Evolutionary conservation across 345 rosid genomes (phyloP).

Genomic region (Lepidium sativum): DNA sequence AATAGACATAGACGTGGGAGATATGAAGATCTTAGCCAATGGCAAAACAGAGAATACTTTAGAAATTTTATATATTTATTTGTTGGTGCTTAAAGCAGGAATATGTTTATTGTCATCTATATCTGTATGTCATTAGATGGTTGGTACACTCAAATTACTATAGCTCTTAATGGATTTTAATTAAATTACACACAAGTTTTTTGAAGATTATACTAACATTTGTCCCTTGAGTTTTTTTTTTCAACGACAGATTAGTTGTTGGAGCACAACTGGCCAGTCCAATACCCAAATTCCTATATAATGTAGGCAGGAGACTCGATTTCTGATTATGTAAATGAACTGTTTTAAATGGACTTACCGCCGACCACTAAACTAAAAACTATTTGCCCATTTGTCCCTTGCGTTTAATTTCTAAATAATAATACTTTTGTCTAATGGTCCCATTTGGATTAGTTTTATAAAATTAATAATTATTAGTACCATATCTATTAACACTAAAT

Average conservation of each 20-base stretch:
- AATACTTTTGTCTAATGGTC: neutral
- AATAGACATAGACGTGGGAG: conserved; percentile 18
- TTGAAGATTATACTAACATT: conserved; percentile 1
- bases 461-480: too few species aligned
- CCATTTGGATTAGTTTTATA: neutral
- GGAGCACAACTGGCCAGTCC: too few species aligned
- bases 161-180: neutral
- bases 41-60: conserved; percentile 1
- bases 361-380: too few species aligned
- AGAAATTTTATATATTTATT: neutral
- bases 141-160: conserved; percentile 6
- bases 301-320: too few species aligned
- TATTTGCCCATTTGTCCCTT: too few species aligned
- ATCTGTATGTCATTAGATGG: conserved; percentile 11
- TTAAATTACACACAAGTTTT: neutral
- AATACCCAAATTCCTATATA: too few species aligned
- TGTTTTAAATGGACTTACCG: too few species aligned
- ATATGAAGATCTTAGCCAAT: conserved; percentile 12
- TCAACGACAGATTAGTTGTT: too few species aligned
- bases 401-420: neutral
- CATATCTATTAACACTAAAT: too few species aligned
- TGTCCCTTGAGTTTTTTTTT: too few species aligned
- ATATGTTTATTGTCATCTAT: conserved; percentile 22
- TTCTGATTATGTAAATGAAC: too few species aligned
- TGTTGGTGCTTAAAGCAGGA: conserved; percentile 9